Evolutionary conservation across 2,329 filamentous ascomycete genomes (phyloP), one percentile per base, ranked within the genome.

Genomic region (Nemania sp.): DNA sequence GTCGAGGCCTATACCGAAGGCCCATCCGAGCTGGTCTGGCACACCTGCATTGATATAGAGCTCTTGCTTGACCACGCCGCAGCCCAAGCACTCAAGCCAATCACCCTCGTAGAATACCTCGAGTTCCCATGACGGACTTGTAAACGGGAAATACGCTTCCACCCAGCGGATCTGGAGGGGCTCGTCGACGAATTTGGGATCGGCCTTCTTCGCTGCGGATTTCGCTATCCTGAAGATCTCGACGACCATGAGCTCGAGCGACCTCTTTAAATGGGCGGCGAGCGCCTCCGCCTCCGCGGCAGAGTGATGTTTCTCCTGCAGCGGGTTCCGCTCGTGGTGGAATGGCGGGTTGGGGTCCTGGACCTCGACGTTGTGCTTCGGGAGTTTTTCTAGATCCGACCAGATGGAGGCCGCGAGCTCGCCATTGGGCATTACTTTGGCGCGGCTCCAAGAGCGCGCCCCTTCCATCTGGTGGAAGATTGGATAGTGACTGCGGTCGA

Each of bases 401-500:
- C 80, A 82, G 6, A 97, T 85, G 11, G 83, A 81, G 14, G 82
- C 76, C 1, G 82, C 82, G 15, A 91, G 70, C 60, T 88, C 80
- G 15, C 78, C 79, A 55, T 72, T 76, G 49, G 76, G 78, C 39
- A 81, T 82, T 69, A 81, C 82, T 69, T 76, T 80, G 23, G 69
- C 77, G 8, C 90, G 83, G 68, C 94, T 88, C 93, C 94, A 99
- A 49, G 91, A 87, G 63, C 88, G 81, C 7, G 93, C 93, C 11
- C 91, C 93, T 72, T 99, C 94, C 92, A 97, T 97, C 75, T 99
- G 94, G 74, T 99, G 94, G 73, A 99, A 99, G 54, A 96, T 85
- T 0, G 94, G 94, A 73, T 97, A 97, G 74, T 99, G 94, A 64
- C 88, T 94, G 52, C 90, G 84, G 73, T 99, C 94, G 66, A 99